Conservation (phyloP, 495 filamentous ascomycete genomes). For the Astrothelium macrocarpum region DNA sequence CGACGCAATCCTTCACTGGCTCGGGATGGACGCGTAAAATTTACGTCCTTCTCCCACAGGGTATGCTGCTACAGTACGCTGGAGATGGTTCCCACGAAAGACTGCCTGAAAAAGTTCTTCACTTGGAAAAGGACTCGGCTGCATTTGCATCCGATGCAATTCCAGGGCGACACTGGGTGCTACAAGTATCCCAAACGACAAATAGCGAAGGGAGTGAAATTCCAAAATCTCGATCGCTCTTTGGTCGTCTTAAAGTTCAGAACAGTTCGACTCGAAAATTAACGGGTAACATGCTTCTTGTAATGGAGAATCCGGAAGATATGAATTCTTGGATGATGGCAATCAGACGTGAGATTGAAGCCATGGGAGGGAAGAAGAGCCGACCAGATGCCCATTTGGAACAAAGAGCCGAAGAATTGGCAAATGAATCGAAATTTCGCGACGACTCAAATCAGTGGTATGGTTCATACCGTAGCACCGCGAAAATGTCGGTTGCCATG, state of each 20-base stretch:
- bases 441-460: slow-evolving; percentile 19
- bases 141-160: slow-evolving; percentile 92
- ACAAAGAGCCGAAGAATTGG: slow-evolving; percentile 12
- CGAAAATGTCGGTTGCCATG: slow-evolving; percentile 12
- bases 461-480: not conserved
- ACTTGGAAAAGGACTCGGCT: slow-evolving; percentile 72
- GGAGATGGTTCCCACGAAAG: slow-evolving; percentile 72
- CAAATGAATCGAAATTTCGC: slow-evolving; percentile 14
- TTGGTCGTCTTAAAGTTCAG: slow-evolving; percentile 62
- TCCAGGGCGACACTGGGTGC: slow-evolving; percentile 82
- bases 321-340: slow-evolving; percentile 74
- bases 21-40: slow-evolving; percentile 55
- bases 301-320: slow-evolving; percentile 69
- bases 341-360: slow-evolving; percentile 37
- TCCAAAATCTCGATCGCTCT: slow-evolving; percentile 48
- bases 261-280: slow-evolving; percentile 46
- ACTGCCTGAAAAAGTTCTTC: slow-evolving; percentile 76
- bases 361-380: slow-evolving; percentile 31
- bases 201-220: slow-evolving; percentile 49
- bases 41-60: slow-evolving; percentile 70
- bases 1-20: not conserved
- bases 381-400: slow-evolving; percentile 13
- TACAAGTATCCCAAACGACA: slow-evolving; percentile 74
- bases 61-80: slow-evolving; percentile 79
- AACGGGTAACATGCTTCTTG: slow-evolving; percentile 62